These are phyloP conservation scores for Trichoderma breve DNA, from an alignment of 2,329 filamentous ascomycete species.

Conservation along the genomic window DNA sequence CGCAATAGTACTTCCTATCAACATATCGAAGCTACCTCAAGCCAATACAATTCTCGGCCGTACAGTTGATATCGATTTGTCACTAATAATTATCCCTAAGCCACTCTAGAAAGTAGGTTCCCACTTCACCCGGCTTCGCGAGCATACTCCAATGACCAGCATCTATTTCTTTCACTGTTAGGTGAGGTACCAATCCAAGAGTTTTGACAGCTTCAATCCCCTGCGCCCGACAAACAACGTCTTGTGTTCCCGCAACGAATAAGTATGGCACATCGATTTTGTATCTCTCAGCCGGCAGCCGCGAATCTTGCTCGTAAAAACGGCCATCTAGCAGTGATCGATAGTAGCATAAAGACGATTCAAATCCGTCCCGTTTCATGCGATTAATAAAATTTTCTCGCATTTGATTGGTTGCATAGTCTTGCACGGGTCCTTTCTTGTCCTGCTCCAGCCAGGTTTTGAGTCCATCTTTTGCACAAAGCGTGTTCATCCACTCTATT, in stretches of 20 bases:
- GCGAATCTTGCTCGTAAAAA: neutral
- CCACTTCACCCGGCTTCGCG: neutral
- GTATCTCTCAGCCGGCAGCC: neutral
- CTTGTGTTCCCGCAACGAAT: neutral
- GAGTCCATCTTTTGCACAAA: neutral
- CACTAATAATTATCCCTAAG: neutral
- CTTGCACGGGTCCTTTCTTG: neutral
- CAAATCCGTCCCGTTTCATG: neutral
- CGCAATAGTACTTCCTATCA: too few relatives aligned
- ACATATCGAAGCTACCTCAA: neutral
- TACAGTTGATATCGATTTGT: neutral
- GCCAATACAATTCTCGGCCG: too few relatives aligned
- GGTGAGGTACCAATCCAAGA: neutral
- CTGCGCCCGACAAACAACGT: neutral
- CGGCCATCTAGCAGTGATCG: neutral
- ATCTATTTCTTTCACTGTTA: neutral
- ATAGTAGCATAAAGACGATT: neutral
- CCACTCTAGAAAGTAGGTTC: neutral
- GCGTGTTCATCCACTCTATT: neutral
- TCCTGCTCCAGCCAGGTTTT: neutral
- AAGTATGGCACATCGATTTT: neutral
- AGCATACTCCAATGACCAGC: neutral
- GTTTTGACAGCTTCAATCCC: neutral
- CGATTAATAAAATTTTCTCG: neutral
- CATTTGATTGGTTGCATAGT: neutral